Evolutionary conservation across 1,284 basidiomycete genomes (phyloP), one percentile per base, ranked within the genome.

Genomic region (Tilletiaria anomala): DNA sequence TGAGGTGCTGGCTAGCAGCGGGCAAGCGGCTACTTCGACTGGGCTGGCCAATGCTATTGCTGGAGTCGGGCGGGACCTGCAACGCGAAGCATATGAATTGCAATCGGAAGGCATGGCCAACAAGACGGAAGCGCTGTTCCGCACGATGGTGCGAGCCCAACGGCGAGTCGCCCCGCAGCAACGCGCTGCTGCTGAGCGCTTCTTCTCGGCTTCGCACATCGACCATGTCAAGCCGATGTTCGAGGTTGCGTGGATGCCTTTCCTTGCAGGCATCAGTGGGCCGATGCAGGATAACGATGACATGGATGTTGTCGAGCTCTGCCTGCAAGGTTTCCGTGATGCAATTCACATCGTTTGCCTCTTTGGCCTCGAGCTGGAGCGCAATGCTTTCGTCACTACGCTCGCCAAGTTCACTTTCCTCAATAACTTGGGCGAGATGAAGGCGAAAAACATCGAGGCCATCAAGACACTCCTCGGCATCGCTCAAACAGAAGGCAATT

Each of bases 151-250:
- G 3, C 51, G 59, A 3, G 54, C 61, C 3, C 64, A 65, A 42
- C 56, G 63, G 5, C 47, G 61, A 3, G 49, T 54, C n/a, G 53
- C 45, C 11, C 54, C 59, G 4, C 49, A 60, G 26, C 56, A 61
- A 37, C 45, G 61, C 4, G 56, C 58, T 4, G 52, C 57, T n/a
- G 58, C 58, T 5, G 64, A 63, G 37, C 64, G 61, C 18, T 66
- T 59, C 48, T 66, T 61, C 43, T 58, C 55, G 4, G 64, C 64
- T 3, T 61, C 58, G 44, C 64, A 66, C 51, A 58, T 66, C 41
- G 64, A 66, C 47, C 64, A 66, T 37, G 64, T 66, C 35, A 53
- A 56, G 35, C 64, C 64, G 5, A 66, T 66, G 64, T 66, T 66
- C 36, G 64, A 66, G 41, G 61, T 66, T 16, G 64, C 64, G 2